Conservation (phyloP, 306 rosid genomes). For the Prunus kanzakura region DNA sequence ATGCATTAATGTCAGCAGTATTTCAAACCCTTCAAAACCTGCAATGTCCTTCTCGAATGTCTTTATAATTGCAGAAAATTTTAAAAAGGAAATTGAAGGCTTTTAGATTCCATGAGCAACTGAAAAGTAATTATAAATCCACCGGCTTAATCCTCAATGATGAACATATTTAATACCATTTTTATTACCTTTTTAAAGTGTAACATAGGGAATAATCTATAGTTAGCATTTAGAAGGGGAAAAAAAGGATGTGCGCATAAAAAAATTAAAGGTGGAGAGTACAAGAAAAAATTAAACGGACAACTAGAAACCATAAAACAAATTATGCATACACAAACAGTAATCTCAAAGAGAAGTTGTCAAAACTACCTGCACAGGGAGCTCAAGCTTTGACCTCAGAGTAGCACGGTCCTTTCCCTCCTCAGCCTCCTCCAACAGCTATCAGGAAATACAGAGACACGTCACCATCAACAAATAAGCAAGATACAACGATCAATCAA, state of each 20-base stretch:
- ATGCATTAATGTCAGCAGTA: neutral
- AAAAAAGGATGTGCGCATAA: neutral
- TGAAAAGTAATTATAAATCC: neutral
- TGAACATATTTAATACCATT: neutral
- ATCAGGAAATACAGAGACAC: constrained; percentile 19
- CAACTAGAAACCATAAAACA: constrained; percentile 15
- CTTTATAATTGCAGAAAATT: neutral
- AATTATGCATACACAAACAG: constrained; percentile 2
- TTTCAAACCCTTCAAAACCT: neutral
- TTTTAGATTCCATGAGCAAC: neutral
- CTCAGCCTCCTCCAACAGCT: constrained; percentile 96
- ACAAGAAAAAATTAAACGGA: constrained; percentile 3
- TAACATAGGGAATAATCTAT: neutral
- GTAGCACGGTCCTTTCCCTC: constrained; percentile 91
- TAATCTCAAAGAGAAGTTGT: constrained; percentile 16
- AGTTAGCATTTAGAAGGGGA: neutral
- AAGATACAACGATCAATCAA: constrained; percentile 6
- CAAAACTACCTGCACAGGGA: constrained; percentile 90
- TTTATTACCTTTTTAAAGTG: neutral
- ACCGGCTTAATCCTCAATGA: neutral
- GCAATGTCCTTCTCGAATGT: neutral
- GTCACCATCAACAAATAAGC: constrained; percentile 17
- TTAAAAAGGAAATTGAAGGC: neutral
- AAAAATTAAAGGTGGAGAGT: neutral
- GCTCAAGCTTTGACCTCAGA: constrained; percentile 95